These are phyloP conservation scores for Penicillium fimorum DNA, from an alignment of 495 filamentous ascomycete species.

Conservation along the genomic window DNA sequence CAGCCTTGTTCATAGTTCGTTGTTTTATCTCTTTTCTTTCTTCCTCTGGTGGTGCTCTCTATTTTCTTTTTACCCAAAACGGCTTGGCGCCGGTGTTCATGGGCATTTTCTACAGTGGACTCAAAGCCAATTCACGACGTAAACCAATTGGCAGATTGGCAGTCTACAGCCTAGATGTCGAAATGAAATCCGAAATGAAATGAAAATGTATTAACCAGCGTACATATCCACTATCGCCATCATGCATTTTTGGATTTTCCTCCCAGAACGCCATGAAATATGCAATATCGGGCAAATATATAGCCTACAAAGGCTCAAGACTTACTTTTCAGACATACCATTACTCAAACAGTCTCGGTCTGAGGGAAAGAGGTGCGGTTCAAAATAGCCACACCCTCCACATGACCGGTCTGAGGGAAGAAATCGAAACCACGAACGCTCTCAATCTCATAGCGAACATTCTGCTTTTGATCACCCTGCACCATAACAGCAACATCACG, in stretches of 20 bases:
- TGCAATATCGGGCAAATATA: constrained; percentile 8
- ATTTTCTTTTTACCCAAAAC: constrained; percentile 15
- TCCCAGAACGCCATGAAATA: constrained; percentile 2
- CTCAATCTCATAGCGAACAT: constrained; percentile 78
- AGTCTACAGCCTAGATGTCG: neutral
- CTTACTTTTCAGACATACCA: neutral
- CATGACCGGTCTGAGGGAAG: constrained; percentile 96
- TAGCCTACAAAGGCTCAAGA: neutral
- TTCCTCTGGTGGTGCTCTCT: constrained; percentile 11
- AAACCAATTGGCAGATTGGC: neutral
- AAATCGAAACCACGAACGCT: constrained; percentile 93
- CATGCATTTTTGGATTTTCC: neutral
- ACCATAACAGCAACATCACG: constrained; percentile 85
- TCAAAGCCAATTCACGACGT: neutral
- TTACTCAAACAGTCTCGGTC: constrained; percentile 1
- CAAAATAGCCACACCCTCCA: constrained; percentile 88
- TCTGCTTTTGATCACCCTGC: constrained; percentile 53
- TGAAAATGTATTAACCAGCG: constrained; percentile 2
- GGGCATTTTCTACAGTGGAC: neutral
- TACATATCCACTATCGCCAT: constrained; percentile 4
- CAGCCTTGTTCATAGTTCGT: constrained; percentile 37
- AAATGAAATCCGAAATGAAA: neutral
- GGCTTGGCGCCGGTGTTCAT: constrained; percentile 6
- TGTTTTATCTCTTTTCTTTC: constrained; percentile 28
- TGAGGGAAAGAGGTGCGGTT: constrained; percentile 34